A percentile compares a stretch with the other conserved stretches of the same genome.
Conservation (phyloP, 805 yeast genomes). For the Ogataea methanolica region DNA sequence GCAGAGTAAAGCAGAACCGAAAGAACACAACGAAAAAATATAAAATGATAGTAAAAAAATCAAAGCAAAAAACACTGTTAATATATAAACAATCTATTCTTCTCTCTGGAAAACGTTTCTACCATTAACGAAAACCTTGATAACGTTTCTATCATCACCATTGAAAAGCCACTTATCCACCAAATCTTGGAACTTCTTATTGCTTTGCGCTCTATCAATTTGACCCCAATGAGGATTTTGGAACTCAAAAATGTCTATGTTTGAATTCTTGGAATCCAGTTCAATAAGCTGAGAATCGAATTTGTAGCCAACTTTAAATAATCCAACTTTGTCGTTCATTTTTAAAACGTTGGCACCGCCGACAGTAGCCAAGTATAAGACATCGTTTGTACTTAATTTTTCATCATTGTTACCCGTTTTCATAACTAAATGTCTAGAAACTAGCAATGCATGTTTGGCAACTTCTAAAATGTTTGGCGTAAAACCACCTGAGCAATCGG, state of each 20-base stretch:
- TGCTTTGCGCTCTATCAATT: conserved; percentile 8
- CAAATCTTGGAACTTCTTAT: conserved; percentile 45
- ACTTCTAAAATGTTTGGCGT: conserved; percentile 59
- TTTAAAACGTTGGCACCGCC: conserved; percentile 85
- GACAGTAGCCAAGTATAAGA: conserved; percentile 72
- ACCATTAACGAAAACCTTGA: conserved; percentile 82
- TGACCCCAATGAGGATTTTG: conserved; percentile 43
- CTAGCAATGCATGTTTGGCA: conserved; percentile 67
- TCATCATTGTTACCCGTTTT: conserved; percentile 38
- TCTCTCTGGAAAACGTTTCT: conserved; percentile 41
- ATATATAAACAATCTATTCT: not conserved
- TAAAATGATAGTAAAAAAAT: not conserved
- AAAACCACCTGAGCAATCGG: conserved; percentile 77
- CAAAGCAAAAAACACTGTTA: not conserved
- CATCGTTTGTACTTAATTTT: conserved; percentile 64
- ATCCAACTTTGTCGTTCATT: conserved; percentile 55
- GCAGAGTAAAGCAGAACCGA: not conserved
- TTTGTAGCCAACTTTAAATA: conserved; percentile 69
- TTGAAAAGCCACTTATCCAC: conserved; percentile 87
- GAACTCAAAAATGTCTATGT: conserved; percentile 74
- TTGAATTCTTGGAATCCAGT: conserved; percentile 46
- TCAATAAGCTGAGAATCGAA: conserved; percentile 84
- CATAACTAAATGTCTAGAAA: conserved; percentile 69
- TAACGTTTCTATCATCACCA: conserved; percentile 90
- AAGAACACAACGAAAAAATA: not conserved